Conservation (phyloP, 345 rosid genomes). For the Rhodamnia argentea region DNA sequence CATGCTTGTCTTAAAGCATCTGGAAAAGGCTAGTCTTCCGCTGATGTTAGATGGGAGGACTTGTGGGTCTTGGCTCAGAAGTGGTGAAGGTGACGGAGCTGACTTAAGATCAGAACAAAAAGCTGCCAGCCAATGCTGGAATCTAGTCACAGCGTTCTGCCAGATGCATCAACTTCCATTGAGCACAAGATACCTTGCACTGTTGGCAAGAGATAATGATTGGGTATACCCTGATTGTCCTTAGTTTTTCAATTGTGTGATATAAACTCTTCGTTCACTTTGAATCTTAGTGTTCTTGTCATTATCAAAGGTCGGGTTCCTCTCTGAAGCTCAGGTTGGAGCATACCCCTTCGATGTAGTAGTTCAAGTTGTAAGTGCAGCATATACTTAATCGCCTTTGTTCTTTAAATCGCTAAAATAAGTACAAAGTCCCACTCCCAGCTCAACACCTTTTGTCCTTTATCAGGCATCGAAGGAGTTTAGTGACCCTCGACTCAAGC, state of each 20-base stretch:
- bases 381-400: background rate
- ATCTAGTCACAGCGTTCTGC: slow-evolving; percentile 78
- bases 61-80: slow-evolving; percentile 85
- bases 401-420: background rate
- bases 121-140: slow-evolving; percentile 84
- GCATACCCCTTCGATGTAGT: slow-evolving; percentile 80
- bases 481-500: slow-evolving; percentile 74
- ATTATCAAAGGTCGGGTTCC: slow-evolving; percentile 78
- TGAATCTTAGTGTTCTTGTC: slow-evolving; percentile 9
- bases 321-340: slow-evolving; percentile 93
- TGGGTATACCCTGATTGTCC: slow-evolving; percentile 54
- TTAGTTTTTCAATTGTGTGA: background rate
- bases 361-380: slow-evolving; percentile 58
- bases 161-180: slow-evolving; percentile 85
- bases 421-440: background rate
- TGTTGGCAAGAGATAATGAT: slow-evolving; percentile 92
- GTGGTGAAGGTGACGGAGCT: slow-evolving; percentile 81
- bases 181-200: slow-evolving; percentile 87
- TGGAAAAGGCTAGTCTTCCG: slow-evolving; percentile 96
- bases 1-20: slow-evolving; percentile 71
- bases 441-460: slow-evolving; percentile 3
- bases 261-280: background rate
- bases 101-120: slow-evolving; percentile 82
- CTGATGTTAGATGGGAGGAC: slow-evolving; percentile 49
- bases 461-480: slow-evolving; percentile 80